Conservation (phyloP, 1,284 basidiomycete genomes). For the Trametes versicolor region DNA sequence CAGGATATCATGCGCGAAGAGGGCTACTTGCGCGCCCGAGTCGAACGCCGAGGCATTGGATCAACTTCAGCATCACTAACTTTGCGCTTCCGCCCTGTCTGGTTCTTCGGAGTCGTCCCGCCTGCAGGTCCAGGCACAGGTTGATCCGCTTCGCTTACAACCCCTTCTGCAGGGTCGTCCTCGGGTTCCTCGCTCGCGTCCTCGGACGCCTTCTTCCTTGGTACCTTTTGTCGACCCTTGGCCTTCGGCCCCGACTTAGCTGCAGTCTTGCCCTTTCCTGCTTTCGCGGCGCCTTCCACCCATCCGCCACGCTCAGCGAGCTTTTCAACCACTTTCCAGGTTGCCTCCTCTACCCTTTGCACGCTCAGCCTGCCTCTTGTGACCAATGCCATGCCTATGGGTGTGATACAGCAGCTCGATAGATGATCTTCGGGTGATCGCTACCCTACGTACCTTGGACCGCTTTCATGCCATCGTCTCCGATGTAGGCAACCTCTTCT, state of each 20-base stretch:
- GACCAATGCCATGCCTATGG: slow-evolving; percentile 80
- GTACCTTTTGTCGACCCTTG: slow-evolving; percentile 4
- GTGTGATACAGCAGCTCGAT: neutral
- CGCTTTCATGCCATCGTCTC: slow-evolving; percentile 63
- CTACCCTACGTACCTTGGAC: slow-evolving; percentile 61
- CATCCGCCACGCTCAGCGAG: slow-evolving; percentile 83
- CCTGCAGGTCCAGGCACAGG: neutral
- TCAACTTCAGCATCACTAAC: slow-evolving; percentile 24
- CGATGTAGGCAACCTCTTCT: slow-evolving; percentile 71
- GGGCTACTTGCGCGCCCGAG: slow-evolving; percentile 32
- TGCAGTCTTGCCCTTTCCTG: slow-evolving; percentile 12
- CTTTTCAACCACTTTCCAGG: slow-evolving; percentile 74
- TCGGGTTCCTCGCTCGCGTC: slow-evolving; percentile 17
- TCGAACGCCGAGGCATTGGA: slow-evolving; percentile 24
- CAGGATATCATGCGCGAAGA: neutral
- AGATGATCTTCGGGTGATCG: neutral
- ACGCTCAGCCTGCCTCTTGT: slow-evolving; percentile 89
- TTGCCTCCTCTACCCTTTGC: slow-evolving; percentile 77
- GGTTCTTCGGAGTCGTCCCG: neutral
- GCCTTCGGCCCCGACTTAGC: slow-evolving; percentile 16
- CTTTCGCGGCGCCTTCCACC: slow-evolving; percentile 48
- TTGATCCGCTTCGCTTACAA: neutral
- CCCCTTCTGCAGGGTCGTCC: slow-evolving; percentile 7
- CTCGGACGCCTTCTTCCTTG: slow-evolving; percentile 16
- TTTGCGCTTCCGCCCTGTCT: slow-evolving; percentile 35